Conservation (phyloP, 192 early-diverging fungal genomes). For the Entomortierella chlamydospora region DNA sequence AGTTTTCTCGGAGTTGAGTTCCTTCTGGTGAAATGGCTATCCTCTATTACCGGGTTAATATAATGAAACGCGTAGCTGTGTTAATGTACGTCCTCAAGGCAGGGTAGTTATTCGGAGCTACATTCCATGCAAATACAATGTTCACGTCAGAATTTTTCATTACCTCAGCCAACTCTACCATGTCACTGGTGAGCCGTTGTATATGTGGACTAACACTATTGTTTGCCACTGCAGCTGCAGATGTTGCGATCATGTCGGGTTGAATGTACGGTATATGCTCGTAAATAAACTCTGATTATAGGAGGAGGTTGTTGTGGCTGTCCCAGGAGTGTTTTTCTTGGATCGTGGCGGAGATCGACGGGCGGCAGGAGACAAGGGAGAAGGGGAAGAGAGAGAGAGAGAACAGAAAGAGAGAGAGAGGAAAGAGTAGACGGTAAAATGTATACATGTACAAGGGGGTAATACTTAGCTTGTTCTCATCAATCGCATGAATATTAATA, state of each 20-base stretch:
- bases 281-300: no score
- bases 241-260: slow-evolving; percentile 33
- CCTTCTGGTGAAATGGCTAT: slow-evolving; percentile 31
- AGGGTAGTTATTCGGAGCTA: no score
- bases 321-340: no score
- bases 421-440: neutral
- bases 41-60: slow-evolving; percentile 3
- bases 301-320: no score
- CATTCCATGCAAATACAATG: no score
- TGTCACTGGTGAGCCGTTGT: slow-evolving; percentile 42
- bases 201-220: slow-evolving; percentile 1
- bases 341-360: slow-evolving; percentile 6
- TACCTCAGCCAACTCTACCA: slow-evolving; percentile 33
- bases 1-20: slow-evolving; percentile 36
- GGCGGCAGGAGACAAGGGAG: neutral
- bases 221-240: slow-evolving; percentile 25
- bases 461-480: neutral
- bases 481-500: no score
- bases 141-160: neutral
- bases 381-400: neutral
- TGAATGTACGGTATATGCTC: no score
- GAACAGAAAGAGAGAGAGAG: neutral
- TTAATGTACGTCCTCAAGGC: no score
- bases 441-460: neutral
- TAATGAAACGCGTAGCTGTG: no score